Conservation (phyloP, 2,329 filamentous ascomycete species). For the Cladosporium sp. region DNA sequence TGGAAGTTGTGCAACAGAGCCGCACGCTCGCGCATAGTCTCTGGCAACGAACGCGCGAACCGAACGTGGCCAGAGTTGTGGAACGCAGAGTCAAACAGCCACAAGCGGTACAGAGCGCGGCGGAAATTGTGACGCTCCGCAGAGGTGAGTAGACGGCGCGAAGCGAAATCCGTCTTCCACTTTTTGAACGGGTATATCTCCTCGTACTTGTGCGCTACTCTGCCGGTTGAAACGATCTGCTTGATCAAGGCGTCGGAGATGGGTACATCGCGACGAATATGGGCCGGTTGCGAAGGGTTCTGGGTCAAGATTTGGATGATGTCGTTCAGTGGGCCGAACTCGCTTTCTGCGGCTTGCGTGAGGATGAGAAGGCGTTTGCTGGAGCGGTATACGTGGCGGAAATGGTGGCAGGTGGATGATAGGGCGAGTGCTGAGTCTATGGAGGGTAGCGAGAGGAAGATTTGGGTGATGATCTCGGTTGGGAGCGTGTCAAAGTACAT, state of each 20-base stretch:
- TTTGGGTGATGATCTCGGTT: conserved; percentile 59
- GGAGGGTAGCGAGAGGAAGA: conserved; percentile 55
- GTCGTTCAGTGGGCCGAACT: conserved; percentile 60
- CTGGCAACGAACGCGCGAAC: conserved; percentile 49
- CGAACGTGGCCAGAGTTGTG: conserved; percentile 55
- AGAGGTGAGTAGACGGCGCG: conserved; percentile 53
- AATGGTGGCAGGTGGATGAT: conserved; percentile 55
- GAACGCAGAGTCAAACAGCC: conserved; percentile 61
- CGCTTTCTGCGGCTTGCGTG: conserved; percentile 52
- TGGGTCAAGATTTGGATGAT: conserved; percentile 61
- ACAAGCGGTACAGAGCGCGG: conserved; percentile 60
- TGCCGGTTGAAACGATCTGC: conserved; percentile 56
- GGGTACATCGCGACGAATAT: conserved; percentile 53
- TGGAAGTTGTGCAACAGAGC: conserved; percentile 61
- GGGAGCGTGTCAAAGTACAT: conserved; percentile 59
- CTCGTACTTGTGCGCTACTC: conserved; percentile 58
- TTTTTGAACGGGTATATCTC: conserved; percentile 64
- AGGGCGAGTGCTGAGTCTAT: conserved; percentile 57
- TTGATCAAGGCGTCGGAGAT: conserved; percentile 57
- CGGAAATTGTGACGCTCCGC: conserved; percentile 54
- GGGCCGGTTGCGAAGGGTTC: conserved; percentile 60
- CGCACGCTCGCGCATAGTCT: conserved; percentile 53
- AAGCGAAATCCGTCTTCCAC: conserved; percentile 59
- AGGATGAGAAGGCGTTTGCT: conserved; percentile 58
- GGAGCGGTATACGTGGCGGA: conserved; percentile 53